Evolutionary conservation across 2,329 filamentous ascomycete species (phyloP).

Genomic region (Chrysosporium keratinophilum): DNA sequence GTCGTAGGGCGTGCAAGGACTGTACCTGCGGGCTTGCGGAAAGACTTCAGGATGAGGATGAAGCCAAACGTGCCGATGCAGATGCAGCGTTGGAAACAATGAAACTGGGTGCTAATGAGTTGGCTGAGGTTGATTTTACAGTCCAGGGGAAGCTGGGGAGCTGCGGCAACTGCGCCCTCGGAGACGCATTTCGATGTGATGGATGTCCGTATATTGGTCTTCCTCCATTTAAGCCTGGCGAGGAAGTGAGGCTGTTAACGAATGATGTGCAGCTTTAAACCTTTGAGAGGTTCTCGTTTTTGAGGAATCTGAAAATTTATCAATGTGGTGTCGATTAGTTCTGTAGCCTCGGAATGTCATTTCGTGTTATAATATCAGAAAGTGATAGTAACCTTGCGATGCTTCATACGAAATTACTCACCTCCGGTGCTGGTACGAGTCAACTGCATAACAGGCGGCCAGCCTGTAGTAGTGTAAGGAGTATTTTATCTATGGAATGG

Average conservation of each 20-base stretch:
- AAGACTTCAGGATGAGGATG: slow-evolving; percentile 76
- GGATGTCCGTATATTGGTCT: slow-evolving; percentile 77
- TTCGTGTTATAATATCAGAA: too few species aligned
- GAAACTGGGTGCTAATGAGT: slow-evolving; percentile 62
- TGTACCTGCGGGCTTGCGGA: slow-evolving; percentile 90
- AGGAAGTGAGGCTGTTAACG: slow-evolving; percentile 81
- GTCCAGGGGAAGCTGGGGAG: slow-evolving; percentile 94
- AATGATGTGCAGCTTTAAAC: slow-evolving; percentile 68
- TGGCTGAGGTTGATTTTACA: slow-evolving; percentile 89
- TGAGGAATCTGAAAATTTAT: background rate
- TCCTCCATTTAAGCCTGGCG: slow-evolving; percentile 91
- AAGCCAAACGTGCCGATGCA: slow-evolving; percentile 52
- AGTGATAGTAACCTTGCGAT: too few species aligned
- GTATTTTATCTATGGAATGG: too few species aligned
- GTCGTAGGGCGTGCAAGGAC: slow-evolving; percentile 91
- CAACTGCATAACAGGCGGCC: too few species aligned
- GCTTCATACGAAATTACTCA: too few species aligned
- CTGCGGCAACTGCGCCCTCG: slow-evolving; percentile 86
- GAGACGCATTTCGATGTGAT: slow-evolving; percentile 74
- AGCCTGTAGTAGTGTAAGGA: too few species aligned
- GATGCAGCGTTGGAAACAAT: slow-evolving; percentile 48
- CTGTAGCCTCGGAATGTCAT: background rate
- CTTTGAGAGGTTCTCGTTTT: background rate
- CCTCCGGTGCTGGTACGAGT: too few species aligned
- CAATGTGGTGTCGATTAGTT: background rate